Evolutionary conservation across 2,329 filamentous ascomycete species (phyloP), one percentile per base, ranked within the genome.

Genomic region (Fonsecaea pedrosoi): DNA sequence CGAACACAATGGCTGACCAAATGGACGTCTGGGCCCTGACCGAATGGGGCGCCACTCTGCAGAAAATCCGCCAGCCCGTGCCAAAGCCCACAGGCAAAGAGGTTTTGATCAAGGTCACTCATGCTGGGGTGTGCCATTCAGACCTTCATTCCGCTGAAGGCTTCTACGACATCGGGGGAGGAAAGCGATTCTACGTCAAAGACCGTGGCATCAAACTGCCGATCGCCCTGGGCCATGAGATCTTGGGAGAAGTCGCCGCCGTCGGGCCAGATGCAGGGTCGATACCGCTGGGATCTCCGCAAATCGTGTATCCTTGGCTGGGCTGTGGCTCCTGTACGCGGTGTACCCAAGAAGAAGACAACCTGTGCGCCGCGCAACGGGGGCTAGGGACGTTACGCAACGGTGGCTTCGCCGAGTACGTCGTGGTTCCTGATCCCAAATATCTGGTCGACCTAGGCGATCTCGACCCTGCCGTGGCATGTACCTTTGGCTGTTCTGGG

Each of bases 311-410:
- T 54, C 65, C 65, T 7, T 53, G 64, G 35, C 25, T 67, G 5
- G 61, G 60, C 2, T 67, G 65, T 45, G 65, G 61, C 45, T 13
- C 50, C n/a, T 67, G 65, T 34, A 18, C 13, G 18, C 48, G 58
- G 8, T 70, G 69, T 55, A 34, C 13, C 6, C 54, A 54, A 18
- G 69, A 45, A 92, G 81, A 90, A 96, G 15, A 82, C 75, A 12
- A 90, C 78, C 77, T 90, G 90, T 15, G 87, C 83, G 15, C 84
- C 70, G 18, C 97, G 86, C 77, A 95, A 90, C 6, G 85, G 81
- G 78, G 87, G 89, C 25, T 87, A 86, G 54, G 96, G 79, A 21
- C 75, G 67, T 70, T 78, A 81, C 70, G 82, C 78, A 56, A 80
- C 70, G 4, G 73, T 75, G 73, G 69, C 8, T 67, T 70, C 65